Conservation (phyloP, 2,329 filamentous ascomycete species). For the Atkinsonella hypoxylon region DNA sequence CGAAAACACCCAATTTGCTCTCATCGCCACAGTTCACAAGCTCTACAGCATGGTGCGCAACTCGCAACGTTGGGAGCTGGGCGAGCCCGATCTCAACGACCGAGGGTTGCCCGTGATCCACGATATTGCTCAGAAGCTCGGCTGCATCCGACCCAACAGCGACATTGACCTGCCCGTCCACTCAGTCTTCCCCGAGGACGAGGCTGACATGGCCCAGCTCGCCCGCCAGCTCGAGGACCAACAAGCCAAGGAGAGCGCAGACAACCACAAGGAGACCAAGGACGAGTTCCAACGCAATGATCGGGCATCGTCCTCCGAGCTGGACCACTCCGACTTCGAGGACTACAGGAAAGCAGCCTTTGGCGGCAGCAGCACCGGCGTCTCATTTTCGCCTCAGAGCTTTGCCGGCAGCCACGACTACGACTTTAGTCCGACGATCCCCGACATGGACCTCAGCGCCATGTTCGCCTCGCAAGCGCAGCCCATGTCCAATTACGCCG, state of each 20-base stretch:
- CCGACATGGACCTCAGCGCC: slow-evolving; percentile 20
- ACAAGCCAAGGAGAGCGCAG: slow-evolving; percentile 27
- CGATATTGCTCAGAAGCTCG: slow-evolving; percentile 51
- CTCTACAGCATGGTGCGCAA: slow-evolving; percentile 52
- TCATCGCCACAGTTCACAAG: slow-evolving; percentile 54
- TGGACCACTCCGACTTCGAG: slow-evolving; percentile 44
- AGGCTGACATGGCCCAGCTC: slow-evolving; percentile 43
- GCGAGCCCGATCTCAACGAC: slow-evolving; percentile 52
- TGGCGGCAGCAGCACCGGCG: slow-evolving; percentile 18
- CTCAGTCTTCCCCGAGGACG: slow-evolving; percentile 49
- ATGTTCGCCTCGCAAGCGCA: slow-evolving; percentile 26
- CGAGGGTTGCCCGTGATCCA: slow-evolving; percentile 52
- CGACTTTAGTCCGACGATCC: slow-evolving; percentile 23
- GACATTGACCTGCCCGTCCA: slow-evolving; percentile 47
- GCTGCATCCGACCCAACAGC: slow-evolving; percentile 50
- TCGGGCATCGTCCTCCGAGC: slow-evolving; percentile 41
- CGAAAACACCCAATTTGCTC: slow-evolving; percentile 52
- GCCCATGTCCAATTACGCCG: slow-evolving; percentile 19
- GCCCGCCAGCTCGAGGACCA: slow-evolving; percentile 40
- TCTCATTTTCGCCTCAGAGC: slow-evolving; percentile 43
- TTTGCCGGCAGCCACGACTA: slow-evolving; percentile 28
- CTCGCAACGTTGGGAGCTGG: slow-evolving; percentile 46
- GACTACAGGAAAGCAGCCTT: slow-evolving; percentile 40
- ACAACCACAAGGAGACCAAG: slow-evolving; percentile 17
- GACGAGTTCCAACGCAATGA: slow-evolving; percentile 16